Evolutionary conservation across 2,329 filamentous ascomycete species (phyloP), one percentile per base, ranked within the genome.

Genomic region (Annulohypoxylon truncatum): DNA sequence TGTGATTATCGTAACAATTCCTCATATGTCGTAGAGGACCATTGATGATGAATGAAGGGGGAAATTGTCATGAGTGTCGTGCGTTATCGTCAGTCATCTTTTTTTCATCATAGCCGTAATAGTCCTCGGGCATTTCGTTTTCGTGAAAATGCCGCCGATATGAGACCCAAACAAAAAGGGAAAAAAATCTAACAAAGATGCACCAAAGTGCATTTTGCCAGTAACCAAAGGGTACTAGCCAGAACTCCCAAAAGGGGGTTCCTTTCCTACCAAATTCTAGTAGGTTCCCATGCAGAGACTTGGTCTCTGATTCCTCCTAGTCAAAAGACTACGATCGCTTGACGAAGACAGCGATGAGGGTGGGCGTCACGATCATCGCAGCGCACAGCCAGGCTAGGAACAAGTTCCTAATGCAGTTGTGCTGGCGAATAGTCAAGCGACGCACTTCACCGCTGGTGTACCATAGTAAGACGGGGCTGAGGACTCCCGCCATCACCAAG

Each of bases 381-480:
- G 73, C 1, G 26, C 75, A 53, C 24, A 48, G 68, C 51, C 71
- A 65, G 10, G 28, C 18, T 7, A 71, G 40, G 40, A 73, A 68
- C 12, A 60, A 26, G 13, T 61, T 67, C 48, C 73, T 66, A 8
- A 85, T 75, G 7, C 72, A 59, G n/a, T 67, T 70, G 18, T 75
- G 72, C 70, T 84, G 80, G 24, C 74, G 73, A 48, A 74, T 76
- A 10, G 76, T 81, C 22, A 85, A 74, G 7, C 71, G 72, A 20
- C 77, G 74, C 24, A 81, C 78, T 70, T 84, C 80, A 4, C 85
- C 84, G 1, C 78, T 74, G 0, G 84, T 85, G 55, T 79, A 81
- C 84, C 84, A 87, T 5, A 79, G 79, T 26, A 87, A 78, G 0
- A 79, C 79, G 0, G 77, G 75, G 67, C 84, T 79, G 47, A 86